phyloP scores from a whole-genome alignment of 2,329 filamentous ascomycete species.

The Trematosphaeria pertusa region DNA sequence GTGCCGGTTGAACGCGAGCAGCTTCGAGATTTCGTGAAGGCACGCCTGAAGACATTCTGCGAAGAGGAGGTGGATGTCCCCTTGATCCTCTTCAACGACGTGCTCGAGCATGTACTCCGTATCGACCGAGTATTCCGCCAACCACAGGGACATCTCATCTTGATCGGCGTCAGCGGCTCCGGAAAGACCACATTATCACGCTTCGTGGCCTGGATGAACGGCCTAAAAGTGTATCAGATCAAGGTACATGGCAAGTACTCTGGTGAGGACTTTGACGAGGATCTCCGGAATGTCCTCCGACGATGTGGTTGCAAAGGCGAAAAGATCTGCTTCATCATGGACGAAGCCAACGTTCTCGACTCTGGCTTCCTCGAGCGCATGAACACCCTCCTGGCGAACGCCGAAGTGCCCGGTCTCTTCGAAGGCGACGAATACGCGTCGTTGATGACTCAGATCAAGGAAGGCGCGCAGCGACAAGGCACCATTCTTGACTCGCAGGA shows the following conservation, averaged over 20 bases:
- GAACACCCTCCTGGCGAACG: slow-evolving; percentile 98
- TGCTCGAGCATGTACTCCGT: slow-evolving; percentile 94
- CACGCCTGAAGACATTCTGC: slow-evolving; percentile 95
- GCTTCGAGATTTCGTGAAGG: slow-evolving; percentile 95
- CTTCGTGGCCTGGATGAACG: slow-evolving; percentile 99
- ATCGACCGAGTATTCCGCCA: slow-evolving; percentile 99
- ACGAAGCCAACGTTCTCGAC: slow-evolving; percentile 97
- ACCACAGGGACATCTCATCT: slow-evolving; percentile 95
- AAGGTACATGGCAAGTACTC: slow-evolving; percentile 99
- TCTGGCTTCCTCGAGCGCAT: slow-evolving; percentile 98
- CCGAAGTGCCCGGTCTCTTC: slow-evolving; percentile 98
- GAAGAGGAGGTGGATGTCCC: slow-evolving; percentile 99
- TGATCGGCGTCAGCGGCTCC: slow-evolving; percentile 97
- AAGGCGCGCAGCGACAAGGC: slow-evolving; percentile 95
- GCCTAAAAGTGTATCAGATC: slow-evolving; percentile 98
- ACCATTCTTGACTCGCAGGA: slow-evolving; percentile 95
- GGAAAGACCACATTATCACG: slow-evolving; percentile 98
- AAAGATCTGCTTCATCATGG: slow-evolving; percentile 99
- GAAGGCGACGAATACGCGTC: slow-evolving; percentile 98
- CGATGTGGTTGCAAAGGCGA: slow-evolving; percentile 97
- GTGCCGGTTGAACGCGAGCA: slow-evolving; percentile 95
- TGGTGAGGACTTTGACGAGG: slow-evolving; percentile 97
- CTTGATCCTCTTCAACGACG: slow-evolving; percentile 98
- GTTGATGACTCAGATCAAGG: slow-evolving; percentile 99
- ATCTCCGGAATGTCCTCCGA: slow-evolving; percentile 90